Percentiles rank a stretch among this genome's conserved stretches.
Conservation (phyloP, 495 filamentous ascomycete species). For the Parathielavia appendiculata region DNA sequence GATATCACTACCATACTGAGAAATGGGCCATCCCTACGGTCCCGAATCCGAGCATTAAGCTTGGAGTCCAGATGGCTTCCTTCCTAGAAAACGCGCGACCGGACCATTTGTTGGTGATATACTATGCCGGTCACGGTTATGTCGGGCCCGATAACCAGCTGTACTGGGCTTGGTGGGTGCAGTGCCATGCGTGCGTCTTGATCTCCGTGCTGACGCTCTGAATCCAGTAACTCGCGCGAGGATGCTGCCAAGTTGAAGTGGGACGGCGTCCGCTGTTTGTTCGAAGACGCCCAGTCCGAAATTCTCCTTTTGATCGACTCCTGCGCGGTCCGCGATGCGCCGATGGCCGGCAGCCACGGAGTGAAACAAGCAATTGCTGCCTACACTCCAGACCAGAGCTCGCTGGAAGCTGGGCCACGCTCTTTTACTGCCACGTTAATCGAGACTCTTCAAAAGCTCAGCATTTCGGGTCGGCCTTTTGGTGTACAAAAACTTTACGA, state of each 20-base stretch:
- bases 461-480: slow-evolving; percentile 42
- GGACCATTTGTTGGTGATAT: slow-evolving; percentile 53
- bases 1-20: slow-evolving; percentile 50
- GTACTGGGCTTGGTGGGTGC: slow-evolving; percentile 52
- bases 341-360: slow-evolving; percentile 41
- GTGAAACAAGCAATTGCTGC: slow-evolving; percentile 54
- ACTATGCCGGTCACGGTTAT: slow-evolving; percentile 52
- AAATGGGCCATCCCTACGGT: slow-evolving; percentile 49
- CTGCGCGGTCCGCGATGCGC: slow-evolving; percentile 41
- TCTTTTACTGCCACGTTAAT: slow-evolving; percentile 49
- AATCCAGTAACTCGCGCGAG: slow-evolving; percentile 37
- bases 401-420: slow-evolving; percentile 38
- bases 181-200: background rate
- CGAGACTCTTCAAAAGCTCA: slow-evolving; percentile 45
- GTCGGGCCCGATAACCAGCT: slow-evolving; percentile 48
- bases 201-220: slow-evolving; percentile 11
- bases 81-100: slow-evolving; percentile 48
- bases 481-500: slow-evolving; percentile 46
- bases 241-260: slow-evolving; percentile 44
- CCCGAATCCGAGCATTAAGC: slow-evolving; percentile 48
- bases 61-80: slow-evolving; percentile 47
- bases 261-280: slow-evolving; percentile 46
- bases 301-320: slow-evolving; percentile 47
- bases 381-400: slow-evolving; percentile 45
- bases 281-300: slow-evolving; percentile 48